Conservation (phyloP, 1,284 basidiomycete species). For the Moesziomyces aphidis region DNA sequence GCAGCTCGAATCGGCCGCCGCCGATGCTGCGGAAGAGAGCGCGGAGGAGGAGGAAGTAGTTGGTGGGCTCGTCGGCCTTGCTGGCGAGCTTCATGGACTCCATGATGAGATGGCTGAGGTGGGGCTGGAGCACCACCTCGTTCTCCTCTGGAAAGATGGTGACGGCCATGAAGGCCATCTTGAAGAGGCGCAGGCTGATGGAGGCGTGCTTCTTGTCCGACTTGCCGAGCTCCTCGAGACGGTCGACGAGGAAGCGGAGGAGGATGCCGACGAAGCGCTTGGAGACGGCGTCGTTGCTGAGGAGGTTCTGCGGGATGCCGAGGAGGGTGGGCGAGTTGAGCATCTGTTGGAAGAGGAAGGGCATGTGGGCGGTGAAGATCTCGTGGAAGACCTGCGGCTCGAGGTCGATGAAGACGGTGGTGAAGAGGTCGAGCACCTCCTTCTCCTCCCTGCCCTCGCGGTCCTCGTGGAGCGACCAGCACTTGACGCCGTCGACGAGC, state of each 20-base stretch:
- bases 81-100: constrained; percentile 94
- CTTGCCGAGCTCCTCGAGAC: constrained; percentile 85
- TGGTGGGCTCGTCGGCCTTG: constrained; percentile 87
- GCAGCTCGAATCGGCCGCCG: constrained; percentile 92
- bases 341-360: constrained; percentile 63
- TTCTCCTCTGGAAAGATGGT: constrained; percentile 81
- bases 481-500: constrained; percentile 85
- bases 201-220: constrained; percentile 79
- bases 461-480: constrained; percentile 86
- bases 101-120: constrained; percentile 94
- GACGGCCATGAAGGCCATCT: constrained; percentile 94
- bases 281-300: constrained; percentile 84
- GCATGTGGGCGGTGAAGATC: constrained; percentile 59
- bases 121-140: constrained; percentile 90
- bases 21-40: constrained; percentile 97
- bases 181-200: constrained; percentile 90
- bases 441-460: constrained; percentile 79
- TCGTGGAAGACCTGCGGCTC: constrained; percentile 65
- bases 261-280: constrained; percentile 93
- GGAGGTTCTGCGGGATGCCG: constrained; percentile 87
- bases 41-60: constrained; percentile 94
- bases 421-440: constrained; percentile 88
- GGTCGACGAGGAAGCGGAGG: constrained; percentile 84
- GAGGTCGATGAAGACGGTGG: constrained; percentile 70
- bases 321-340: constrained; percentile 80